These are phyloP conservation scores for Astrothelium subdiscretum DNA, from an alignment of 495 filamentous ascomycete genomes.

Conservation along the genomic window DNA sequence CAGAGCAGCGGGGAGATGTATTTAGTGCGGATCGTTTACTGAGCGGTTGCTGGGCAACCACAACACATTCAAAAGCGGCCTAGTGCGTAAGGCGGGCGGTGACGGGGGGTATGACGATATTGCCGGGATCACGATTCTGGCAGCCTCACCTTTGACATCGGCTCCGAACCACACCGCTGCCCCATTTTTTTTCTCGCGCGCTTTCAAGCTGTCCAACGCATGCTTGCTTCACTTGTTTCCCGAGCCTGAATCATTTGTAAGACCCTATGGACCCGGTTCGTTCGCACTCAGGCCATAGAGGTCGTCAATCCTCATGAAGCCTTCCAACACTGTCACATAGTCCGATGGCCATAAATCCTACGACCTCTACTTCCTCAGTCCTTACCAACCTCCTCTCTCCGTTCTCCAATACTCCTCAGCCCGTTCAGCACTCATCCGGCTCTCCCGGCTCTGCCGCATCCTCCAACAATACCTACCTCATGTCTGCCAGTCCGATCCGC, in stretches of 20 bases:
- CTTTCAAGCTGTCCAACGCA: neutral
- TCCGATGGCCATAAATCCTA: constrained; percentile 5
- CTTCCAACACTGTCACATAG: neutral
- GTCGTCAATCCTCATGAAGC: neutral
- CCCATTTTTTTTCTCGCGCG: neutral
- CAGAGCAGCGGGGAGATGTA: neutral
- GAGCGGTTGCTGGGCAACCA: neutral
- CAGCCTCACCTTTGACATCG: neutral
- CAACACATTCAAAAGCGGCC: neutral
- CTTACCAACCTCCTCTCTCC: constrained; percentile 5
- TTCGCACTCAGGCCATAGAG: neutral
- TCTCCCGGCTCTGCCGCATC: constrained; percentile 33
- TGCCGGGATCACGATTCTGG: neutral
- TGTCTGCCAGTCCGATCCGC: constrained; percentile 64
- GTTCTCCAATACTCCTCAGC: constrained; percentile 19
- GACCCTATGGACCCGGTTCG: neutral
- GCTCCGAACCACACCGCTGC: neutral
- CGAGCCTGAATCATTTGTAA: neutral
- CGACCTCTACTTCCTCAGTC: neutral
- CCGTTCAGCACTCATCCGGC: constrained; percentile 16
- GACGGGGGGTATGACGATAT: neutral
- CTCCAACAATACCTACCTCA: constrained; percentile 68
- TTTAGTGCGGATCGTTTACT: neutral
- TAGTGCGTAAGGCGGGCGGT: neutral
- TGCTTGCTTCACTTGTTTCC: neutral